Base-by-base conservation (phyloP, 306 rosid species). In the Pyrus communis region DNA sequence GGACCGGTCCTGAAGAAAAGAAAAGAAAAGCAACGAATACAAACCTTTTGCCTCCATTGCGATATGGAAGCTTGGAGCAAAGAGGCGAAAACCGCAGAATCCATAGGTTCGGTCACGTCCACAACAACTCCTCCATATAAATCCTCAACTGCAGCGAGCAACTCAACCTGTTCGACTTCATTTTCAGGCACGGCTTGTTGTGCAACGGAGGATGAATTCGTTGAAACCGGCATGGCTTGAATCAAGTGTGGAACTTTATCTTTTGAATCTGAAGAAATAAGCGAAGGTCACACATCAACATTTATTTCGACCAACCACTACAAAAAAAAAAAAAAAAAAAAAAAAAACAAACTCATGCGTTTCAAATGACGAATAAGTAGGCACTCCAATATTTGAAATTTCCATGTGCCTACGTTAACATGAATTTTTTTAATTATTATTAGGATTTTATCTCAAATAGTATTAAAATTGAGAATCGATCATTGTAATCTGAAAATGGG, bases 41-140 rank as follows among this genome's bases (percentile, higher is more conserved):
- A 49, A 49, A 49, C 98, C 89, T 82, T 83, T 23, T 67, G 78
- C 78, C 75, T 86, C 98, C 98, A 93, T 5, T 80, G 89, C 15
- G 89, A 77, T 12, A 91, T 4, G 27, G 98, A 91, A 77, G 84
- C 81, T 70, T 77, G 60, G 7, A 93, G 82, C 84, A 85, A 66
- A 51, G 87, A 77, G 57, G 80, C 40, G 74, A 93, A 93, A 52
- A 61, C 71, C 69, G 18, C 76, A 27, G 94, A 81, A 74, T 87
- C 87, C 84, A 91, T 82, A 21, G 86, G 78, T 8, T 87, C 83
- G 30, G 86, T 82, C 63, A 93, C 70, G 23, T 83, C 87, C 43
- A 93, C 81, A 65, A 64, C 57, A 74, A 93, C 85, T 63, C 98
- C 98, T 27, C 90, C 98, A 81, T 88, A 83, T 52, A 7, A 30